Base-by-base conservation (phyloP, 2,329 filamentous ascomycete species). In the Harringtonia lauricola region DNA sequence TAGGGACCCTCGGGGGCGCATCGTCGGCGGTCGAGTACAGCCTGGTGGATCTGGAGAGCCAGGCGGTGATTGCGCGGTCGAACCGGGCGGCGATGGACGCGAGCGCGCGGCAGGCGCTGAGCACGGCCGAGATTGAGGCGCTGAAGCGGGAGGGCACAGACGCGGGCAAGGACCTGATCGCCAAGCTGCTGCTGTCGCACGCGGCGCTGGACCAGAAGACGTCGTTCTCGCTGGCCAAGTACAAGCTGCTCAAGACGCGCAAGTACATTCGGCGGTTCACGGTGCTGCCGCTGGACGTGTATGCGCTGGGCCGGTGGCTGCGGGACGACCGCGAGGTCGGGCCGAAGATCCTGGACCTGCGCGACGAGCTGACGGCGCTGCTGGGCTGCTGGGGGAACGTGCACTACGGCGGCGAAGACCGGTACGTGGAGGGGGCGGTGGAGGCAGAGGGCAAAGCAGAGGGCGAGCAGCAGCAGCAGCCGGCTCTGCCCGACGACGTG, bases 171-270 rank as follows among this genome's bases (percentile, higher is more conserved):
- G 89, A 94, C 41, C 75, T 98, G 39, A 92, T 98, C 50, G 82
- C 86, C n/a, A 94, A 89, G 64, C 79, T 98, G 22, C 76, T 98
- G 62, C 74, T 88, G 26, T 92, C 88, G 36, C 92, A 98, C 62
- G 81, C 85, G 17, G 85, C 83, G 1, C 73, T 98, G 36, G 88
- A 94, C 52, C 84, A 96, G 65, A 98, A 98, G 71, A 96, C 92
- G 0, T 74, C 80, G 1, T 98, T 94, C 57, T 94, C 88, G 3
- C 69, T 95, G 46, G 89, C 90, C 36, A 98, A 98, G 62, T 98
- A 98, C 64, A 95, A 92, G 56, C 68, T 96, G 17, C 72, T 94
- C 37, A 98, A 98, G 67, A 83, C 86, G 51, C 89, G 82, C 59
- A 98, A 98, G 64, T 96, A 94, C 59, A 74, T 96, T 50, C 81